Evolutionary conservation across 2,329 filamentous ascomycete genomes (phyloP), one percentile per base, ranked within the genome.

Genomic region (Drechslerella dactyloides): DNA sequence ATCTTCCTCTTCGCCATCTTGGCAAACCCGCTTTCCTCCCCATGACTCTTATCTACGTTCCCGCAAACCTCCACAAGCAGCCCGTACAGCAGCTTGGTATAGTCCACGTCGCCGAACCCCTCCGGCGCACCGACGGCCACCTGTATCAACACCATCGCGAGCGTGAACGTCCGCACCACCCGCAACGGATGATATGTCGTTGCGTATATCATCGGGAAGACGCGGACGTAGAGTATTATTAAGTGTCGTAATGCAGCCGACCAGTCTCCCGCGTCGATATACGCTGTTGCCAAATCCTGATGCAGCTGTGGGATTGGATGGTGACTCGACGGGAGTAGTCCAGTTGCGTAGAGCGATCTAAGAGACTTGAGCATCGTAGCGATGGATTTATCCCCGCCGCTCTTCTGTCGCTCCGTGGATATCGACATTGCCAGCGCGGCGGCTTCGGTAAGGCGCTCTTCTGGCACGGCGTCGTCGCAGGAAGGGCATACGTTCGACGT

Each of bases 291-390:
- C 4, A 86, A 76, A 37, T 85, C 82, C 64, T 85, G 82, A 7
- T 85, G 81, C 0, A 87, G 75, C 13, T 82, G 81, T 0, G 84
- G 80, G 37, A 83, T 82, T 0, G 86, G 86, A 70, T 87, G 85
- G 15, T 82, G 81, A 30, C 82, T 80, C 7, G 83, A 73, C 0
- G 83, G 82, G 80, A 82, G 85, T 7, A 80, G 69, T 0, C 77
- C 76, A 0, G 80, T 79, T 48, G 79, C 74, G 17, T 80, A 77
- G 24, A 84, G 79, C 1, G 79, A 64, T 10, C 75, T 77, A 68
- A 86, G 80, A 13, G 79, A 79, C 35, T 72, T 63, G 8, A 72
- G 27, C 4, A 48, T 40, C 11, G 23, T 19, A n/a, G 46, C 17
- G 30, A 57, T 42, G 13, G 68, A 65, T 61, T 65, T 72, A 33